Percentiles rank a stretch among this genome's conserved stretches.
These are phyloP conservation scores for Saccharomycopsis fermentans DNA, from an alignment of 805 yeast species.

Conservation along the genomic window DNA sequence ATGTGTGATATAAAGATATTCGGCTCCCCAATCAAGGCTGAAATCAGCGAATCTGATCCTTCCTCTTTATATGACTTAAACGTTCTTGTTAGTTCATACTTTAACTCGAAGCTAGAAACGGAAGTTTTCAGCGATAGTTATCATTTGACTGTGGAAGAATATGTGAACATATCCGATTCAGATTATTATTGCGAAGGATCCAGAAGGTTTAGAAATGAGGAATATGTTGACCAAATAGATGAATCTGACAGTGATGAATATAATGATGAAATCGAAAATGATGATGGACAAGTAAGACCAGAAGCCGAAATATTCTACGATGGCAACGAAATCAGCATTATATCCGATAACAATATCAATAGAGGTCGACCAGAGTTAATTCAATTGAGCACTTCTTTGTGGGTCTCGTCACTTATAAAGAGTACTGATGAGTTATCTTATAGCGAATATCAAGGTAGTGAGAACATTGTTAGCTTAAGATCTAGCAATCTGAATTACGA, in stretches of 20 bases:
- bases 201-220: background rate
- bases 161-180: background rate
- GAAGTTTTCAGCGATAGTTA: background rate
- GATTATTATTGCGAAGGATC: constrained; percentile 1
- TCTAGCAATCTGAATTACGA: background rate
- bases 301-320: background rate
- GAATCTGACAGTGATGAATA: background rate
- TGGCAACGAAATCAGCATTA: background rate
- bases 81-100: constrained; percentile 4
- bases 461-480: background rate
- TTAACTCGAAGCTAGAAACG: constrained; percentile 1
- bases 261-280: background rate
- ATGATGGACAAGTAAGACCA: background rate
- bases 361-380: background rate
- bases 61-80: constrained; percentile 7
- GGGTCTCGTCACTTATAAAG: constrained; percentile 18
- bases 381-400: constrained; percentile 13
- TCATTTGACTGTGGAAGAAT: background rate
- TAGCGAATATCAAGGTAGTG: background rate
- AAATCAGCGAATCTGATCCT: constrained; percentile 1
- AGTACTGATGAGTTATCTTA: background rate
- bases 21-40: constrained; percentile 10
- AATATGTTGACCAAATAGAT: background rate
- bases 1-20: constrained; percentile 13
- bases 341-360: background rate